These are phyloP conservation scores for Dillenia suffruticosa DNA, from an alignment of 164 flowering plant genomes.

Conservation along the genomic window DNA sequence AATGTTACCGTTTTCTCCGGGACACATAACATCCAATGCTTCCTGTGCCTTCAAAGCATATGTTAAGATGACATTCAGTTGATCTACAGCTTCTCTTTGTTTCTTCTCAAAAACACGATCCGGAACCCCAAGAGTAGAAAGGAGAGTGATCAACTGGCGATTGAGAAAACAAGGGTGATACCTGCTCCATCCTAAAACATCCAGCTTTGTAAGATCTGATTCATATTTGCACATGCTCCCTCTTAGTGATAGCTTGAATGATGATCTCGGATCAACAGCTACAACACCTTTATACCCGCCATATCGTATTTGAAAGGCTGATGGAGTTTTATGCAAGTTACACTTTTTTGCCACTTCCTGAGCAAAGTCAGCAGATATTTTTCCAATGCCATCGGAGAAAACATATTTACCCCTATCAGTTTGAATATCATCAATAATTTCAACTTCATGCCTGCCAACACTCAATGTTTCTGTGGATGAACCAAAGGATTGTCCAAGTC, in stretches of 20 bases:
- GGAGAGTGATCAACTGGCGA: slow-evolving; percentile 75
- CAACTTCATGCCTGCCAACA: slow-evolving; percentile 48
- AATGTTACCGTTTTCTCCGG: slow-evolving; percentile 60
- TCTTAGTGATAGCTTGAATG: slow-evolving; percentile 55
- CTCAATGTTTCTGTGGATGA: slow-evolving; percentile 73
- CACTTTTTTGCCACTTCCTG: slow-evolving; percentile 65
- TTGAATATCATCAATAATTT: slow-evolving; percentile 54
- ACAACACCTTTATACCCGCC: slow-evolving; percentile 96
- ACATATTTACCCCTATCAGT: slow-evolving; percentile 23
- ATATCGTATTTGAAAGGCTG: slow-evolving; percentile 84
- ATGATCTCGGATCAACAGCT: slow-evolving; percentile 70
- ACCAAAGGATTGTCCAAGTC: slow-evolving; percentile 87
- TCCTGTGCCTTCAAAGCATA: slow-evolving; percentile 64
- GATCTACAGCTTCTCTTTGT: slow-evolving; percentile 63
- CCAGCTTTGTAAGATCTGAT: slow-evolving; percentile 52
- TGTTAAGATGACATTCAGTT: slow-evolving; percentile 46
- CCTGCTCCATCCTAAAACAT: slow-evolving; percentile 75
- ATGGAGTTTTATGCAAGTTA: slow-evolving; percentile 44
- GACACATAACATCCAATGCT: slow-evolving; percentile 67
- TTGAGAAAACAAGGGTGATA: slow-evolving; percentile 79
- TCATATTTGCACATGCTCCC: slow-evolving; percentile 72
- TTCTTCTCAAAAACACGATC: slow-evolving; percentile 61
- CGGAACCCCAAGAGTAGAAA: slow-evolving; percentile 83
- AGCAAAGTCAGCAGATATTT: slow-evolving; percentile 78
- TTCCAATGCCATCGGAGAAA: slow-evolving; percentile 97